Evolutionary conservation across 2,329 filamentous ascomycete species (phyloP), one percentile per base, ranked within the genome.

Genomic region (Aspergillus ochraceus): DNA sequence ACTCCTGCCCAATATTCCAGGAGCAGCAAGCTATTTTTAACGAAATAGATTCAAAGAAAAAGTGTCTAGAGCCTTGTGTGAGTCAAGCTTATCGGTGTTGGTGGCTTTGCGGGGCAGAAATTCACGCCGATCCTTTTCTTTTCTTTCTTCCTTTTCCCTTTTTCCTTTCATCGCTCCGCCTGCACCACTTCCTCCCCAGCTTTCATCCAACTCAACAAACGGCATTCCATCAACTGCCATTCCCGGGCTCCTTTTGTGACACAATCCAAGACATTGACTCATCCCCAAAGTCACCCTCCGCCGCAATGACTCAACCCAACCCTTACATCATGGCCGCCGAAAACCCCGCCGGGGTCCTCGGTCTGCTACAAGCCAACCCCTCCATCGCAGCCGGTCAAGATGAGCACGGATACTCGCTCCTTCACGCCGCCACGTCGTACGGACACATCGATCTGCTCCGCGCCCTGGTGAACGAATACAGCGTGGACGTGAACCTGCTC

Each of bases 381-480:
- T 78, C 85, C n/a, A 81, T 96, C 55, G 94, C 95, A 56, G 85
- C 88, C 2, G 80, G 84, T 55, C 91, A 96, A 78, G 95, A 99
- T 76, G 87, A 90, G 60, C 90, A 97, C 71, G 95, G 95, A 70
- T 99, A 99, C 80, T 96, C 92, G 51, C 86, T 98, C 26, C 81
- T 98, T 52, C 95, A 99, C 77, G 95, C 95, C 55, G 92, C 94
- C 17, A 89, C 91, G 19, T 97, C 93, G 67, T 99, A 98, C 83
- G 90, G 89, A 73, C 93, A 98, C 73, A 79, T 91, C 39, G 86
- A 90, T 57, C 87, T 99, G 17, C 84, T 97, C 17, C 88, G 90
- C 46, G 77, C 86, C 0, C 84, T 99, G 6, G 82, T 97, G 29
- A 81, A 81, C 51, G 90, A 94, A 36, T 91, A 93, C 76, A 78